Evolutionary conservation across 176 grass and related monocot species (phyloP).

Genomic region (Zizania latifolia): DNA sequence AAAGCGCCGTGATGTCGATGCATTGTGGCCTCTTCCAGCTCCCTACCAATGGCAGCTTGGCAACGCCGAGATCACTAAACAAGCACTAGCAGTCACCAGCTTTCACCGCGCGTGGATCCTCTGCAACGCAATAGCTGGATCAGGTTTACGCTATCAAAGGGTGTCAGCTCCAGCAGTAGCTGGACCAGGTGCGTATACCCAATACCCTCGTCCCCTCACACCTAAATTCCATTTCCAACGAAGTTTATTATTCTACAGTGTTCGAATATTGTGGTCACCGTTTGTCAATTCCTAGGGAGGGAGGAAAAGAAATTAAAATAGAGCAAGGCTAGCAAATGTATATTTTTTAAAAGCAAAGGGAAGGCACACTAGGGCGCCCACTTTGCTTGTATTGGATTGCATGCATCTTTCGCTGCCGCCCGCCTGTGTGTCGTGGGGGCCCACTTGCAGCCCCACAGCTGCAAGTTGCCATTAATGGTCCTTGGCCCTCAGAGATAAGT

Average conservation of each 20-base stretch:
- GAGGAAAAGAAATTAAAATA: constrained; percentile 13
- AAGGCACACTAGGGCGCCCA: neutral
- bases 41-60: constrained; percentile 11
- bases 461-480: constrained; percentile 22
- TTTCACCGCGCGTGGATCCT: neutral
- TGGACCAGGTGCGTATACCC: too few species aligned
- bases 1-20: neutral
- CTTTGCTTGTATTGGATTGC: constrained; percentile 40
- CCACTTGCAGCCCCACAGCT: constrained; percentile 17
- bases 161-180: too few species aligned
- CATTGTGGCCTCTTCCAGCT: neutral
- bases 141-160: too few species aligned
- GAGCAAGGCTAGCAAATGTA: neutral
- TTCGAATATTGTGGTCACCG: too few species aligned
- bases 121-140: neutral
- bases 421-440: neutral
- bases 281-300: constrained; percentile 6
- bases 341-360: neutral
- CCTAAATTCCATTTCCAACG: neutral
- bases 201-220: neutral
- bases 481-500: neutral
- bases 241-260: neutral
- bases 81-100: neutral
- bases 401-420: constrained; percentile 20
- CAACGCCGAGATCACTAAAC: constrained; percentile 23